phyloP scores from a whole-genome alignment of 345 rosid genomes.

The Leavenworthia alabamica region DNA sequence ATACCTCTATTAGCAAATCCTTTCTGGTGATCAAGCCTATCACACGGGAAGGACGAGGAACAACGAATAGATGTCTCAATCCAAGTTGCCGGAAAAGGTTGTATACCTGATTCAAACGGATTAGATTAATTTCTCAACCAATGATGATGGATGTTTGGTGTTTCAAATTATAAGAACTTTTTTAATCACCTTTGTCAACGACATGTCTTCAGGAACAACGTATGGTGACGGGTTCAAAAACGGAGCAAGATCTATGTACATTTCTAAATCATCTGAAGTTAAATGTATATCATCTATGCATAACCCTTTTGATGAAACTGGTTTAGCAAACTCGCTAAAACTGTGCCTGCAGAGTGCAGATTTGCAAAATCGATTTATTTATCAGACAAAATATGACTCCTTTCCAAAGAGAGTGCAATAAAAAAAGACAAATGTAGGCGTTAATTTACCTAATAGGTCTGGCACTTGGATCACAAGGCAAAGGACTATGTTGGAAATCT shows the following conservation, averaged over 20 bases:
- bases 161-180: not conserved
- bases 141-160: not conserved
- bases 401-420: not conserved
- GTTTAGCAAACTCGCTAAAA: constrained; percentile 84
- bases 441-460: constrained; percentile 44
- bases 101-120: constrained; percentile 53
- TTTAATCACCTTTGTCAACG: constrained; percentile 74
- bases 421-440: not conserved
- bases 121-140: constrained; percentile 7
- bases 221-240: constrained; percentile 94
- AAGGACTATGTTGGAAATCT: constrained; percentile 94
- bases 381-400: constrained; percentile 4
- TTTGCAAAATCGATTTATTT: constrained; percentile 2
- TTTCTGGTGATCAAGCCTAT: constrained; percentile 88
- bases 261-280: constrained; percentile 80
- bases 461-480: constrained; percentile 62
- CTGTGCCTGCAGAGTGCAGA: constrained; percentile 74
- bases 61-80: constrained; percentile 84
- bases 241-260: constrained; percentile 96
- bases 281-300: constrained; percentile 71
- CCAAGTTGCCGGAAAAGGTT: constrained; percentile 97
- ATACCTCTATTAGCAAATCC: constrained; percentile 91
- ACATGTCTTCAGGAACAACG: constrained; percentile 94
- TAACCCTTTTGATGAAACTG: constrained; percentile 88
- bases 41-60: constrained; percentile 87